These are phyloP conservation scores for Phytophthora cajani DNA, from an alignment of 352 stramenopile species.

Conservation along the genomic window DNA sequence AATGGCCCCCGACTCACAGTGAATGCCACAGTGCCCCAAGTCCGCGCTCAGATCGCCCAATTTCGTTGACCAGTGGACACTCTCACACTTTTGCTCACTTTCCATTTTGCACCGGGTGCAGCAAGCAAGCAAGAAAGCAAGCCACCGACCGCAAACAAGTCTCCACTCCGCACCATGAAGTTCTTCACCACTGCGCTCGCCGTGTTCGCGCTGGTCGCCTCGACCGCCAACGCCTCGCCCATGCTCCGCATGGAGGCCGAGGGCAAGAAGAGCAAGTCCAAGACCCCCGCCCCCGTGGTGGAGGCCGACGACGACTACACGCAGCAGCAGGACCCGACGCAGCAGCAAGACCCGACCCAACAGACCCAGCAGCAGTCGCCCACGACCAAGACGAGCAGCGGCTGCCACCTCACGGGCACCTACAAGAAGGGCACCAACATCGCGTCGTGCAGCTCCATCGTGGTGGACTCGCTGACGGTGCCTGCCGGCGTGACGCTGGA, in stretches of 20 bases:
- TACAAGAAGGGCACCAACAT: conserved; percentile 39
- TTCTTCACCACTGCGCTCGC: conserved; percentile 12
- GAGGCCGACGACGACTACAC: neutral
- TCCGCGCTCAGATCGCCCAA: no score
- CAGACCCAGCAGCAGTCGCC: conserved; percentile 1
- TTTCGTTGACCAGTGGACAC: neutral
- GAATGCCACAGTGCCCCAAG: neutral
- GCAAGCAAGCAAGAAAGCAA: neutral
- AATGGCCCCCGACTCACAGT: neutral
- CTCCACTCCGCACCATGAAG: conserved; percentile 16
- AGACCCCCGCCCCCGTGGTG: no score
- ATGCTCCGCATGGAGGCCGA: conserved; percentile 25
- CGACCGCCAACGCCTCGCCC: conserved; percentile 10
- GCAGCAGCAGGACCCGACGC: conserved; percentile 26
- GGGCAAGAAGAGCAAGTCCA: conserved; percentile 12
- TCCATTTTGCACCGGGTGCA: conserved; percentile 13
- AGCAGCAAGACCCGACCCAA: conserved; percentile 7
- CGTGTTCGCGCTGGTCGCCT: conserved; percentile 14
- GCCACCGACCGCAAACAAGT: neutral
- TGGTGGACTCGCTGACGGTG: conserved; percentile 21
- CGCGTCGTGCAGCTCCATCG: conserved; percentile 32
- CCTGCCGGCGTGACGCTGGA: conserved; percentile 25
- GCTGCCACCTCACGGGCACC: conserved; percentile 34
- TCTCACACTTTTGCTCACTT: conserved; percentile 8
- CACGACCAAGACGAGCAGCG: neutral